Conservation (phyloP, 1,284 basidiomycete species). For the Ceratorhiza oryzae-sativae region DNA sequence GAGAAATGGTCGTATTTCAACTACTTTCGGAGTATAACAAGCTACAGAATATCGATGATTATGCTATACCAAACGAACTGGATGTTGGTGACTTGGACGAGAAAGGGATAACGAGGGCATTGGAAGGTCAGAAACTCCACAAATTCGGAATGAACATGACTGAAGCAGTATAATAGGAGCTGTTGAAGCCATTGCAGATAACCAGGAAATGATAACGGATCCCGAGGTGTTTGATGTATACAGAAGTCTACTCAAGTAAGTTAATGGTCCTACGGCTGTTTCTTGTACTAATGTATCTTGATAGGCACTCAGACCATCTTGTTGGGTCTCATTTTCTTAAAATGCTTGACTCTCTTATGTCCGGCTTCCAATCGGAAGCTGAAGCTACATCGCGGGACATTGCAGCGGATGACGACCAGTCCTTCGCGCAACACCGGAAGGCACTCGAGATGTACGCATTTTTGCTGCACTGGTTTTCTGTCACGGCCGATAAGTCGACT, state of each 20-base stretch:
- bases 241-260: conserved; percentile 72
- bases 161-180: conserved; percentile 58
- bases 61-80: conserved; percentile 69
- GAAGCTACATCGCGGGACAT: conserved; percentile 71
- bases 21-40: conserved; percentile 77
- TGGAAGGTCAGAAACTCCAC: conserved; percentile 59
- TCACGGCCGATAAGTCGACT: conserved; percentile 76
- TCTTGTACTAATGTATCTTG: background rate
- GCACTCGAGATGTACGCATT: conserved; percentile 90
- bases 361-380: conserved; percentile 72
- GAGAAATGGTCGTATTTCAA: conserved; percentile 60
- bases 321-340: conserved; percentile 72
- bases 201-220: conserved; percentile 71
- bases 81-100: conserved; percentile 62
- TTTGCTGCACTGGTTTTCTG: conserved; percentile 84
- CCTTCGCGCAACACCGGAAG: conserved; percentile 69
- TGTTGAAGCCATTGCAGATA: conserved; percentile 75
- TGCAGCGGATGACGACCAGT: conserved; percentile 64
- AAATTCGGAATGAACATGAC: background rate
- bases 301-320: conserved; percentile 61
- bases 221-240: conserved; percentile 78
- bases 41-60: conserved; percentile 63
- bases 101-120: conserved; percentile 53
- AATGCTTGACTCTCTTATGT: conserved; percentile 76
- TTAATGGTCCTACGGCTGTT: background rate